phyloP scores from a whole-genome alignment of 768 basidiomycete genomes.

The Leccinellum luteum region DNA sequence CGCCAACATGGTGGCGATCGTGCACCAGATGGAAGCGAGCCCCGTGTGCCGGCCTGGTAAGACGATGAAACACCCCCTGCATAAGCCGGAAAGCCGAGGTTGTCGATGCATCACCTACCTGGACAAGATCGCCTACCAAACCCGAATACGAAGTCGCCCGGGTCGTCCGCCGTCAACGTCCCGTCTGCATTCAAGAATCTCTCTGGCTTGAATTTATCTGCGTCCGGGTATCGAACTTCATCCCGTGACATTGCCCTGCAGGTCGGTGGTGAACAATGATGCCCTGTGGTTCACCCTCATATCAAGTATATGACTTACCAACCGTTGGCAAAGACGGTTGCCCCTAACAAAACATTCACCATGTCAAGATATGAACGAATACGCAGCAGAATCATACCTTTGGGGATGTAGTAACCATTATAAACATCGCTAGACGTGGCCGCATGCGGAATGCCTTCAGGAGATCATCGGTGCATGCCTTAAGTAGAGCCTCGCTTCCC shows the following conservation, averaged over 20 bases:
- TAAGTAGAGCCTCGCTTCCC: background rate
- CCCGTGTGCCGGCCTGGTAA: background rate
- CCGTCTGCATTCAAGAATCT: slow-evolving; percentile 1
- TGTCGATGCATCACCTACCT: background rate
- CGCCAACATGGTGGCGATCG: background rate
- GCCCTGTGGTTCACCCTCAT: too few relatives aligned
- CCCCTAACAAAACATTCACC: background rate
- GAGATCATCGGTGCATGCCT: background rate
- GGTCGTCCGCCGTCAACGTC: background rate
- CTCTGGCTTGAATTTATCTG: slow-evolving; percentile 9
- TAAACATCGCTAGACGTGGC: slow-evolving; percentile 38
- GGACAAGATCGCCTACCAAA: background rate
- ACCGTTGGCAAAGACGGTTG: background rate
- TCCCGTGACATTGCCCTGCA: background rate
- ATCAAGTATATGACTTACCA: background rate
- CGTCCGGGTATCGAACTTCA: slow-evolving; percentile 7
- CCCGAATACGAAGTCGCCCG: background rate
- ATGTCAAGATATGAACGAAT: background rate
- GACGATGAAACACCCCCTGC: background rate
- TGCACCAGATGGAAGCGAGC: background rate
- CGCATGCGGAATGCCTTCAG: slow-evolving; percentile 16
- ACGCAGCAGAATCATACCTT: slow-evolving; percentile 26
- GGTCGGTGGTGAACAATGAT: background rate
- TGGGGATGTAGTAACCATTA: slow-evolving; percentile 47
- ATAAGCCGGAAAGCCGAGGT: background rate